Evolutionary conservation across 1,284 basidiomycete genomes (phyloP).

Genomic region (Athelia psychrophila): DNA sequence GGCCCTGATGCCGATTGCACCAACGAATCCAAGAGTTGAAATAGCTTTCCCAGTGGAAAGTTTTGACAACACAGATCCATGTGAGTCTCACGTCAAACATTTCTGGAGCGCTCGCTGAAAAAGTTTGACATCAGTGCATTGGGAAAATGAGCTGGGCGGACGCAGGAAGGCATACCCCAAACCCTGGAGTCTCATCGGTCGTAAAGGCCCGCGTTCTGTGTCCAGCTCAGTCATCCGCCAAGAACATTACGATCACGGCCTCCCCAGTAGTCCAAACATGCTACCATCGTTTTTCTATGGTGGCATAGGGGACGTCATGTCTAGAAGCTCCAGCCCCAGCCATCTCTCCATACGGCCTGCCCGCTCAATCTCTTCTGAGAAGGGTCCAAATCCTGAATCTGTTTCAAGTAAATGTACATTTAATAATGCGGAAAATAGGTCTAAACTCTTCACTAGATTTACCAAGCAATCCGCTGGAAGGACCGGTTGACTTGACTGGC

Average conservation of each 20-base stretch:
- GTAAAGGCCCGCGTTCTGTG: slow-evolving; percentile 33
- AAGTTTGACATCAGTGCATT: too few species aligned
- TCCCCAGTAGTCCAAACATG: slow-evolving; percentile 28
- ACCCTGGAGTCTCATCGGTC: slow-evolving; percentile 36
- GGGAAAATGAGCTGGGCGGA: slow-evolving; percentile 22
- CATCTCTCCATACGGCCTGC: background rate
- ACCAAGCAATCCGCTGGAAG: slow-evolving; percentile 4
- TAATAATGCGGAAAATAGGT: too few species aligned
- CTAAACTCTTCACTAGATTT: background rate
- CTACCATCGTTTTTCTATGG: slow-evolving; percentile 23
- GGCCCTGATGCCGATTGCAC: slow-evolving; percentile 23
- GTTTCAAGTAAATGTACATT: too few species aligned
- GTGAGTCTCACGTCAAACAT: too few species aligned
- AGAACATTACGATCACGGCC: slow-evolving; percentile 13
- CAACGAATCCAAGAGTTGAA: background rate
- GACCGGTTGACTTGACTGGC: slow-evolving; percentile 33
- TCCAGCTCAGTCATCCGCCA: slow-evolving; percentile 30
- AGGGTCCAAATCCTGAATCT: too few species aligned
- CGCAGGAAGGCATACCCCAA: slow-evolving; percentile 24
- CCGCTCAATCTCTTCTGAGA: background rate
- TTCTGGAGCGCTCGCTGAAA: too few species aligned
- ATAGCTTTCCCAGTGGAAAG: too few species aligned
- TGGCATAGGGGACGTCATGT: slow-evolving; percentile 13
- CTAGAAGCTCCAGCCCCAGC: slow-evolving; percentile 12
- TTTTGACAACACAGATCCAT: too few species aligned